Conservation (phyloP, 192 early-diverging fungal genomes). For the Backusella luteola region DNA sequence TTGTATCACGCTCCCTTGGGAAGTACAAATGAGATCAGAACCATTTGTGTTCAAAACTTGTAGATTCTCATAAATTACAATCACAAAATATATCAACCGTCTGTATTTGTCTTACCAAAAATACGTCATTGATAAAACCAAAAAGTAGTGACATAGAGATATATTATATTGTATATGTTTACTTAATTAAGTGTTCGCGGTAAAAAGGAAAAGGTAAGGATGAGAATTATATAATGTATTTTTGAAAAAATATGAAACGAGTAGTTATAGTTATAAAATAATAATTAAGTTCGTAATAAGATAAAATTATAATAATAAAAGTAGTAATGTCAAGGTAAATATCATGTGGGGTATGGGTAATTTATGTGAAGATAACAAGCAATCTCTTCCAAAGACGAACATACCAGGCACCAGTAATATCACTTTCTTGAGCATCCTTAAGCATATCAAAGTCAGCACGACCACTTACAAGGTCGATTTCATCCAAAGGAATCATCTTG, state of each 20-base stretch:
- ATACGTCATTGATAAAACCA: slow-evolving; percentile 2
- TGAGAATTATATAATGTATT: neutral
- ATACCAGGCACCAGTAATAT: slow-evolving; percentile 9
- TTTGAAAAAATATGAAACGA: neutral
- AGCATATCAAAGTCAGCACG: slow-evolving; percentile 11
- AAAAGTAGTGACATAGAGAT: neutral
- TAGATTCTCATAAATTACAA: neutral
- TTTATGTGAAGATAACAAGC: neutral
- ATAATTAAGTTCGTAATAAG: neutral
- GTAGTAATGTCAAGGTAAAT: neutral
- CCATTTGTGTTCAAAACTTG: neutral
- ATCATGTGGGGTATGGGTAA: neutral
- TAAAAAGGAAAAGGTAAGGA: neutral
- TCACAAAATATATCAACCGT: neutral
- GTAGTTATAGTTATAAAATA: neutral
- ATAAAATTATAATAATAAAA: neutral
- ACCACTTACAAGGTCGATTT: slow-evolving; percentile 29
- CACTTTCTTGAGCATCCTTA: neutral
- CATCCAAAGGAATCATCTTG: slow-evolving; percentile 24
- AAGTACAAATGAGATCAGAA: slow-evolving; percentile 7
- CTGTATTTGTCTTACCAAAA: neutral
- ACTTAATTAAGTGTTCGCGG: neutral
- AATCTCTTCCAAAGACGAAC: neutral
- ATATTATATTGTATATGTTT: neutral
- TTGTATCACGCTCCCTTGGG: neutral